phyloP scores from a whole-genome alignment of 805 yeast species.

The Zygosaccharomyces siamensis region DNA sequence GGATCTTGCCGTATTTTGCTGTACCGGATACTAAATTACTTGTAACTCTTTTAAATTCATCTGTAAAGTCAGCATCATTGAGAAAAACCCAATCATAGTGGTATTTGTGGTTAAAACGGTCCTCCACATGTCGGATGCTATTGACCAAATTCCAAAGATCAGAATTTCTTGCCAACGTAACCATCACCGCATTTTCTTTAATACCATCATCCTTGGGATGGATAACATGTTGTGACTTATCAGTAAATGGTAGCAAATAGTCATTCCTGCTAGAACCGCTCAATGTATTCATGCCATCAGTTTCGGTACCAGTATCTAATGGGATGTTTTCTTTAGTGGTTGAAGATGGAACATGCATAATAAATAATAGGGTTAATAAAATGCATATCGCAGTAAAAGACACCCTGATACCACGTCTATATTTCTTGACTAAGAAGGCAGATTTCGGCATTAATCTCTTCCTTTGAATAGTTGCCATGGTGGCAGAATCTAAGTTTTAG shows the following conservation, averaged over 20 bases:
- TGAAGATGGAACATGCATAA: conserved; percentile 8
- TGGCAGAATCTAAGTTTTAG: background rate
- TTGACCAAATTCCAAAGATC: conserved; percentile 55
- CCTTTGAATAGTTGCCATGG: conserved; percentile 17
- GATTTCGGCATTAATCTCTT: conserved; percentile 33
- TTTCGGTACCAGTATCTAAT: background rate
- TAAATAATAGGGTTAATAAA: conserved; percentile 19
- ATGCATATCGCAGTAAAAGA: conserved; percentile 24
- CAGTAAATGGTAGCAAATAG: conserved; percentile 29
- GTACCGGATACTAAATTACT: conserved; percentile 52
- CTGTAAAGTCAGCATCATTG: conserved; percentile 61
- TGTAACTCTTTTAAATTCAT: conserved; percentile 49
- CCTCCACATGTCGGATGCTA: conserved; percentile 60
- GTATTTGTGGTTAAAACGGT: conserved; percentile 55
- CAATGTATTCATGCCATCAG: background rate
- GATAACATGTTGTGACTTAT: conserved; percentile 27
- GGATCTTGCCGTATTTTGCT: conserved; percentile 58
- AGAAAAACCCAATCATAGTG: conserved; percentile 78
- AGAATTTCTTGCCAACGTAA: conserved; percentile 63
- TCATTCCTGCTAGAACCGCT: conserved; percentile 1
- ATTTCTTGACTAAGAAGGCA: conserved; percentile 28
- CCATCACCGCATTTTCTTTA: conserved; percentile 58
- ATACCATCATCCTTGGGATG: conserved; percentile 33
- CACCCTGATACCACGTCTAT: conserved; percentile 26
- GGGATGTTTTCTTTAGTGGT: background rate